phyloP scores from a whole-genome alignment of 371 early-diverging fungal species.

The Quaeritorhiza haematococci region DNA sequence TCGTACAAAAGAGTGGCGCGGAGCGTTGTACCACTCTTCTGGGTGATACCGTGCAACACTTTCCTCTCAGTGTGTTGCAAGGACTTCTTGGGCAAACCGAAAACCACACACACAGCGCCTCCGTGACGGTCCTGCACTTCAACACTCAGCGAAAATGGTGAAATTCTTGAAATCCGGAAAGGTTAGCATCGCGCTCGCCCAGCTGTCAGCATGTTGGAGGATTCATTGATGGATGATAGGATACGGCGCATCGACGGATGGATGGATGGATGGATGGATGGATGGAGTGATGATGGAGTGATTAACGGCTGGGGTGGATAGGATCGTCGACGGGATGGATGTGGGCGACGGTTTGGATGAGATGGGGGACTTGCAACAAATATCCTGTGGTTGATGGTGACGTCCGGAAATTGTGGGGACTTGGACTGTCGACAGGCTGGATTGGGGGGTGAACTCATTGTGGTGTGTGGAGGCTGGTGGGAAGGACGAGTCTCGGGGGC shows the following conservation, averaged over 20 bases:
- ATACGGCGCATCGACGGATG: constrained; percentile 20
- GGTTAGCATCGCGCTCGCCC: constrained; percentile 9
- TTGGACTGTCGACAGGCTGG: too few species aligned
- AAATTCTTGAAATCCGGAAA: constrained; percentile 75
- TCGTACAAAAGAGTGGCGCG: too few species aligned
- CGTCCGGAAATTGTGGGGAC: too few species aligned
- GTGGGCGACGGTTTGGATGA: background rate
- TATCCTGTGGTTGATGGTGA: background rate
- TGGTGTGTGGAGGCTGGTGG: background rate
- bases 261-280: constrained; percentile 24
- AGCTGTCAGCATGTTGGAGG: background rate
- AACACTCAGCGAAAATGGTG: constrained; percentile 45
- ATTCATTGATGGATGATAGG: constrained; percentile 1
- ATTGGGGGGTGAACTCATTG: too few species aligned
- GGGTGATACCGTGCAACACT: too few species aligned
- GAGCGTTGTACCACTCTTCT: too few species aligned
- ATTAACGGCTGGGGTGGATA: background rate
- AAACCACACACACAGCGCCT: too few species aligned
- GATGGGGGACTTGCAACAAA: background rate
- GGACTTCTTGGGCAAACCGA: too few species aligned
- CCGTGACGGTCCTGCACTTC: too few species aligned
- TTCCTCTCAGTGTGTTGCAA: too few species aligned
- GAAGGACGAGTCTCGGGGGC: too few species aligned
- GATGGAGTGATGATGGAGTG: background rate
- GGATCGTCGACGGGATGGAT: constrained; percentile 5